phyloP scores from a whole-genome alignment of 1,139 yeast species.

The Hansenula sp. region DNA sequence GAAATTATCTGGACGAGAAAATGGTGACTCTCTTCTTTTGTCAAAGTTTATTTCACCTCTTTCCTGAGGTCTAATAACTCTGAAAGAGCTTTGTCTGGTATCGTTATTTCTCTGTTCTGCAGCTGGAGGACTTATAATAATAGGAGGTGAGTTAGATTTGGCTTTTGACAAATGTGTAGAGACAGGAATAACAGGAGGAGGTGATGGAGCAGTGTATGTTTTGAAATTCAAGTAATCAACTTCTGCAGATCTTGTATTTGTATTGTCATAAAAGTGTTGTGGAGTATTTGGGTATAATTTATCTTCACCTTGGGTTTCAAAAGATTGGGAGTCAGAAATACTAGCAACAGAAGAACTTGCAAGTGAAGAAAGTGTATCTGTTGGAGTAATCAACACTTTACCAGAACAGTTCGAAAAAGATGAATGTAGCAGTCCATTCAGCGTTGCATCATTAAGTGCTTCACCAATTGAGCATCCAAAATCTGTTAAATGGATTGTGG shows the following conservation, averaged over 20 bases:
- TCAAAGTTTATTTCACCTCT: constrained; percentile 76
- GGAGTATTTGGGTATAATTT: constrained; percentile 54
- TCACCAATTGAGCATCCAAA: constrained; percentile 62
- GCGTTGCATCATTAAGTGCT: constrained; percentile 46
- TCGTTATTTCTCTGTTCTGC: not conserved
- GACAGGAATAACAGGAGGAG: too few relatives aligned
- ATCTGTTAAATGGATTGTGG: constrained; percentile 67
- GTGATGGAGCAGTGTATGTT: constrained; percentile 25
- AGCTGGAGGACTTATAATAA: constrained; percentile 2
- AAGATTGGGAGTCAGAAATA: constrained; percentile 43
- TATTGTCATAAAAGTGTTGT: constrained; percentile 45
- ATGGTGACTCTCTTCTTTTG: constrained; percentile 74
- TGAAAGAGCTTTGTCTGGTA: constrained; percentile 38
- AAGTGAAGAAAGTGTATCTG: constrained; percentile 10
- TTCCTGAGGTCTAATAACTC: constrained; percentile 60
- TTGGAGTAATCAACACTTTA: constrained; percentile 44
- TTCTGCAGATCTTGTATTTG: constrained; percentile 26
- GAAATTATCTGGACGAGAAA: constrained; percentile 33
- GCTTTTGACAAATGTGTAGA: too few relatives aligned
- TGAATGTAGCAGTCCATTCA: constrained; percentile 36
- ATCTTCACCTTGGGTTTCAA: constrained; percentile 39
- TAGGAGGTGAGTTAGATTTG: constrained; percentile 3
- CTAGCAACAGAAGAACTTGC: constrained; percentile 17
- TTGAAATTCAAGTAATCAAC: constrained; percentile 64
- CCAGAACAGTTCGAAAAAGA: constrained; percentile 32